Conservation (phyloP, 495 filamentous ascomycete genomes). For the Astrothelium subdiscretum region DNA sequence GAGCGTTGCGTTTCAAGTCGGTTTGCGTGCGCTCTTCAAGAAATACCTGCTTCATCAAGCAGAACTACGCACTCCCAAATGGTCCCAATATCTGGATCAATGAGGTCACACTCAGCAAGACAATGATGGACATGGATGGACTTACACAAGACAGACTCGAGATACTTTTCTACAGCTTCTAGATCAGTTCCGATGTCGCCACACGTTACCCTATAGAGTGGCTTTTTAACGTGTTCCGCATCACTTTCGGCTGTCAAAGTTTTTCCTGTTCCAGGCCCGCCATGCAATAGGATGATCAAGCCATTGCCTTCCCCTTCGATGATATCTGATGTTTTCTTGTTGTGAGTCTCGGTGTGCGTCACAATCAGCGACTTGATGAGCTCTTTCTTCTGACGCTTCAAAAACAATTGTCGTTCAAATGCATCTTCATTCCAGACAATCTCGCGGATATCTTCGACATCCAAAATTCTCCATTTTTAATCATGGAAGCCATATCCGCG, state of each 20-base stretch:
- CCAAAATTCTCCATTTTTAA: no score
- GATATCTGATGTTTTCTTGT: not conserved
- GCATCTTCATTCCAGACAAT: not conserved
- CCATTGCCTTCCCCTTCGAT: not conserved
- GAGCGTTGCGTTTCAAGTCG: not conserved
- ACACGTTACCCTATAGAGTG: conserved; percentile 10
- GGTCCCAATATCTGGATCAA: conserved; percentile 5
- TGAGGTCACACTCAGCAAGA: not conserved
- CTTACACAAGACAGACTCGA: not conserved
- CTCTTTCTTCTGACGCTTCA: not conserved
- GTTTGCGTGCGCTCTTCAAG: conserved; percentile 8
- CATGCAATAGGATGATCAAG: not conserved
- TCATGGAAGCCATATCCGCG: no score
- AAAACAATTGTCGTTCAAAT: not conserved
- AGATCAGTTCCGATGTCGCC: conserved; percentile 7
- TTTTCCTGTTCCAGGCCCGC: not conserved
- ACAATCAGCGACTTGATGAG: not conserved
- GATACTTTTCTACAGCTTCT: conserved; percentile 1
- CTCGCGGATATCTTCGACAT: not conserved
- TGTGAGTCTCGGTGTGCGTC: not conserved
- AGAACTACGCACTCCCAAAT: conserved; percentile 10
- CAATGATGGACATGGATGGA: not conserved
- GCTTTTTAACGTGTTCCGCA: conserved; percentile 12
- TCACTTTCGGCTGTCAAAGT: conserved; percentile 16
- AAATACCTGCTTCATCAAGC: conserved; percentile 12